Conservation (phyloP, 768 basidiomycete species). For the Leccinum subtestaceum region DNA sequence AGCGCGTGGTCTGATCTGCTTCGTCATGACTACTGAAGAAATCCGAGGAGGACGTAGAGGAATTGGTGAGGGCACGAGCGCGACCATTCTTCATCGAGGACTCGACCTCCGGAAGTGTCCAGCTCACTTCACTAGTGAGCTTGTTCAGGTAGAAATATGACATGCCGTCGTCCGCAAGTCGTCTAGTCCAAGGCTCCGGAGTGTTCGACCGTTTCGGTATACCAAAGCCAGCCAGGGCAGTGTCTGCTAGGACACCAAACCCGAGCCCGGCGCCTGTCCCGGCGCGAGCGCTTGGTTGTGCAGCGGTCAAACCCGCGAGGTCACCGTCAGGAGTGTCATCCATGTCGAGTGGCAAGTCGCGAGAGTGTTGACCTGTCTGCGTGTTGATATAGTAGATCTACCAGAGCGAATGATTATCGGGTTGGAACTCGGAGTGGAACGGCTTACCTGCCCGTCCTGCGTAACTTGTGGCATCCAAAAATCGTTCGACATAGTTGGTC, state of each 20-base stretch:
- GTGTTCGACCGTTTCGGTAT: slow-evolving; percentile 55
- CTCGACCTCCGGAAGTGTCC: slow-evolving; percentile 59
- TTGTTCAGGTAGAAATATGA: slow-evolving; percentile 80
- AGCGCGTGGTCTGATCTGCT: slow-evolving; percentile 22
- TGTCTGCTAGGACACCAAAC: slow-evolving; percentile 37
- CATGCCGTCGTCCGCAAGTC: slow-evolving; percentile 78
- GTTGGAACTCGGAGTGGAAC: neutral
- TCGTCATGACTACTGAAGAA: slow-evolving; percentile 23
- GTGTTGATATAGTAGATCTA: slow-evolving; percentile 97
- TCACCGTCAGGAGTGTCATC: slow-evolving; percentile 66
- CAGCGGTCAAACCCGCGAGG: slow-evolving; percentile 51
- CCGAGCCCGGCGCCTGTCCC: slow-evolving; percentile 53
- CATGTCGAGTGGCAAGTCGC: slow-evolving; percentile 77
- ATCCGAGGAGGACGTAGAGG: slow-evolving; percentile 34
- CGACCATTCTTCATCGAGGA: slow-evolving; percentile 29
- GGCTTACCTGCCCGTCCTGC: slow-evolving; percentile 73
- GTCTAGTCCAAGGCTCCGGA: slow-evolving; percentile 81
- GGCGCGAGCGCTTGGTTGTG: slow-evolving; percentile 55
- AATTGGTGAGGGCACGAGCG: slow-evolving; percentile 33
- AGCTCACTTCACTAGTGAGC: slow-evolving; percentile 61
- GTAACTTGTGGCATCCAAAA: slow-evolving; percentile 92
- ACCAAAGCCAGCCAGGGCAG: slow-evolving; percentile 55
- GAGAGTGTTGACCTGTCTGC: slow-evolving; percentile 75
- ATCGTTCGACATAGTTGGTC: slow-evolving; percentile 52
- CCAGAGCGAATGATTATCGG: neutral